phyloP scores from a whole-genome alignment of 2,329 filamentous ascomycete genomes.

The Fusarium nygamai region DNA sequence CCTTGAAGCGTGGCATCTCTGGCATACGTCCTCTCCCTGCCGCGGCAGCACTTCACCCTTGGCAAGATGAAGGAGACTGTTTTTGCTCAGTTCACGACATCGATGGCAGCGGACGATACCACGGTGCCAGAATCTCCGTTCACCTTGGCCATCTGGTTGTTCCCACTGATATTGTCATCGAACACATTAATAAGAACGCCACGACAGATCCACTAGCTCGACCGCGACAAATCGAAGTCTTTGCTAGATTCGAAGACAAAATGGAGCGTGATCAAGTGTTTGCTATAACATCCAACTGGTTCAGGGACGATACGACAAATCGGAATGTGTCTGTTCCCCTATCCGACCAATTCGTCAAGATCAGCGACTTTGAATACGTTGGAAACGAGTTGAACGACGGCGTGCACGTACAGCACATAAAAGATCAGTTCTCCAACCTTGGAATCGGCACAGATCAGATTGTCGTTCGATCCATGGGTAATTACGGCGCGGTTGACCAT shows the following conservation, averaged over 20 bases:
- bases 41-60: constrained; percentile 68
- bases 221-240: constrained; percentile 76
- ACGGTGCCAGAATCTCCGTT: constrained; percentile 73
- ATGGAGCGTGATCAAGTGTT: constrained; percentile 56
- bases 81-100: constrained; percentile 75
- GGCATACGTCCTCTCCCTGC: constrained; percentile 48
- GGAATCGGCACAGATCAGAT: constrained; percentile 61
- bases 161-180: constrained; percentile 75
- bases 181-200: constrained; percentile 73
- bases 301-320: constrained; percentile 46
- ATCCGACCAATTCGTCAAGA: constrained; percentile 61
- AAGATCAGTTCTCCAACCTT: constrained; percentile 59
- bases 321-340: constrained; percentile 46
- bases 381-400: constrained; percentile 54
- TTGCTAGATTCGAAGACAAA: constrained; percentile 66
- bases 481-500: constrained; percentile 66
- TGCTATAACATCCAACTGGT: constrained; percentile 47
- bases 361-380: constrained; percentile 66
- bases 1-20: constrained; percentile 31
- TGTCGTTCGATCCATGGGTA: constrained; percentile 64
- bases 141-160: constrained; percentile 66
- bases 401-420: constrained; percentile 64
- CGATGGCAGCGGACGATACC: constrained; percentile 54
- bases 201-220: constrained; percentile 70
- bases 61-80: constrained; percentile 85